Percentiles rank a stretch among this genome's conserved stretches.
Conservation (phyloP, 2,329 filamentous ascomycete genomes). For the Aureobasidium lini region DNA sequence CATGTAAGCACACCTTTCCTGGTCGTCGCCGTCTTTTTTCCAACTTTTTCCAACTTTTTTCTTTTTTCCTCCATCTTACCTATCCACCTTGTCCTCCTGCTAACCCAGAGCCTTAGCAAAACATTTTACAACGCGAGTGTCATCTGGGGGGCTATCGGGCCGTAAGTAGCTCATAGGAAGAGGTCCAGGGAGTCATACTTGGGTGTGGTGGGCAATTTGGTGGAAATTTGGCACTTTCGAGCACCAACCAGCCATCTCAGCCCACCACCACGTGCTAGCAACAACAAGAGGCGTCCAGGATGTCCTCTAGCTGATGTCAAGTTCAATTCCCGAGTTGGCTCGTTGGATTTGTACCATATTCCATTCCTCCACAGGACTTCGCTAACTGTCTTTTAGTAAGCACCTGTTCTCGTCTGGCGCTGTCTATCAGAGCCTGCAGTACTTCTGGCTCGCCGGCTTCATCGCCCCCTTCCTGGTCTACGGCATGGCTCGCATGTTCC, state of each 20-base stretch:
- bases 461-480: slow-evolving; percentile 67
- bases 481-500: slow-evolving; percentile 43
- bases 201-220: background rate
- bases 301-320: too few species aligned
- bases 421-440: slow-evolving; percentile 70
- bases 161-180: background rate
- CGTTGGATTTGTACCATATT: too few species aligned
- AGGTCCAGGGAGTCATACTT: background rate
- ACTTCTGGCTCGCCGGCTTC: slow-evolving; percentile 73
- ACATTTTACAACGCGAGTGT: slow-evolving; percentile 89
- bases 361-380: too few species aligned
- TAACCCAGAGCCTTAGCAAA: slow-evolving; percentile 42
- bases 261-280: too few species aligned
- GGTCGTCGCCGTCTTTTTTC: too few species aligned
- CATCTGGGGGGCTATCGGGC: slow-evolving; percentile 57
- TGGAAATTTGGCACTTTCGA: too few species aligned
- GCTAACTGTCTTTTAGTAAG: background rate
- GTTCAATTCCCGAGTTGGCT: too few species aligned
- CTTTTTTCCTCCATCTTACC: too few species aligned
- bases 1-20: background rate
- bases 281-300: too few species aligned
- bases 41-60: too few species aligned
- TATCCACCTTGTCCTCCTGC: slow-evolving; percentile 48
- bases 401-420: slow-evolving; percentile 51
- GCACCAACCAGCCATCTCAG: too few species aligned